Conservation (phyloP, 257 asterid species). For the Salvia miltiorrhiza region DNA sequence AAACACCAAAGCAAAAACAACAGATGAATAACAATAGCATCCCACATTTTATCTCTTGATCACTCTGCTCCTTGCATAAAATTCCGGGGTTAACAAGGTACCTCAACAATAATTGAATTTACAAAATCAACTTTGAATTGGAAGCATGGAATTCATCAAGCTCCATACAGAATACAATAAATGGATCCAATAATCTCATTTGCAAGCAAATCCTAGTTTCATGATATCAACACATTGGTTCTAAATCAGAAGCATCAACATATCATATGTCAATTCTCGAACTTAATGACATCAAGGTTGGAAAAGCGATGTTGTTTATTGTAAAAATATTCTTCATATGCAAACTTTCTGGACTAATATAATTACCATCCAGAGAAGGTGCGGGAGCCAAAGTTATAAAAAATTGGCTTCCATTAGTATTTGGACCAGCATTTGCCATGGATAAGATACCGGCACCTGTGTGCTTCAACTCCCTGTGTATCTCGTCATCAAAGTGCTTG, state of each 20-base stretch:
- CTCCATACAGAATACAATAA: not conserved
- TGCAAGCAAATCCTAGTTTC: conserved; percentile 1
- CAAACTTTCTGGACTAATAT: not conserved
- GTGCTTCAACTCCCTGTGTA: conserved; percentile 76
- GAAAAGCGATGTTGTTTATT: not conserved
- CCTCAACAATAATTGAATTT: not conserved
- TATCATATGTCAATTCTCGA: not conserved
- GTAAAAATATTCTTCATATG: not conserved
- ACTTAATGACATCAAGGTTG: not conserved
- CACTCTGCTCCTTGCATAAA: not conserved
- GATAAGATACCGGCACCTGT: conserved; percentile 98
- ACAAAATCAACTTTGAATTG: conserved; percentile 4
- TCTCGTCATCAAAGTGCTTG: conserved; percentile 91
- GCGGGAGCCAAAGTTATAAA: conserved; percentile 95
- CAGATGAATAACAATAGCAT: not conserved
- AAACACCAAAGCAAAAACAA: not conserved
- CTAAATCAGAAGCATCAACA: conserved; percentile 12
- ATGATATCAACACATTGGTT: not conserved
- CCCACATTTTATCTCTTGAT: not conserved
- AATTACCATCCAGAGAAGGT: conserved; percentile 83
- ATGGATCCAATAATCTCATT: not conserved
- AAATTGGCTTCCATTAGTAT: conserved; percentile 98
- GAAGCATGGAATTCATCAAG: not conserved
- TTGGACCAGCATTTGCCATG: conserved; percentile 99
- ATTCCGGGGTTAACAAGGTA: not conserved